phyloP scores from a whole-genome alignment of 2,329 filamentous ascomycete species.

The Hawksworthiomyces lignivorus region DNA sequence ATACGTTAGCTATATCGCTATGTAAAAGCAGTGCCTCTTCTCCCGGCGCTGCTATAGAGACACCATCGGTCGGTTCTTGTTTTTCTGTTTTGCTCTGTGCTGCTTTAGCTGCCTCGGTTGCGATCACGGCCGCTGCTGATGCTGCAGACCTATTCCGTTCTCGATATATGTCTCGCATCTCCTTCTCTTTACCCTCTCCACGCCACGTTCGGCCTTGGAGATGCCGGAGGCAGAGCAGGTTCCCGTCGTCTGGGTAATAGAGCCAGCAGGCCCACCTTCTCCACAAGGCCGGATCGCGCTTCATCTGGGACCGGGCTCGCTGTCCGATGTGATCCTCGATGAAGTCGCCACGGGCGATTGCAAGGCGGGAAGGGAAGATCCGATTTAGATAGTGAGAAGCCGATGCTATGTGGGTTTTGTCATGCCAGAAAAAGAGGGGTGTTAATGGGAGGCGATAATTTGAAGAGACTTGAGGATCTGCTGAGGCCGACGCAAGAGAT shows the following conservation, averaged over 20 bases:
- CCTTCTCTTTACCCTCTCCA: constrained; percentile 27
- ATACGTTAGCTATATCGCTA: no score
- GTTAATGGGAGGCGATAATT: constrained; percentile 37
- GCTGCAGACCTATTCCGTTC: constrained; percentile 9
- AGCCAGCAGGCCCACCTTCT: constrained; percentile 48
- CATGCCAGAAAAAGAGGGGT: constrained; percentile 52
- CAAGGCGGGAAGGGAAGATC: constrained; percentile 42
- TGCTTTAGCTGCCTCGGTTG: no score
- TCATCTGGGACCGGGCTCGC: constrained; percentile 48
- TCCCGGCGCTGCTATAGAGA: no score
- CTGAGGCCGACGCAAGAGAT: not conserved
- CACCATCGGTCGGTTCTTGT: no score
- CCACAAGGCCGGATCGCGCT: constrained; percentile 40
- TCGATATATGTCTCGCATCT: constrained; percentile 11
- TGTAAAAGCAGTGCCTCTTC: no score
- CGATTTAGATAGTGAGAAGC: constrained; percentile 40
- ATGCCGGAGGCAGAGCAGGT: constrained; percentile 38
- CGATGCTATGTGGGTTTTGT: constrained; percentile 47
- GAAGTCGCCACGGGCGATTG: constrained; percentile 44
- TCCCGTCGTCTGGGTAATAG: constrained; percentile 41
- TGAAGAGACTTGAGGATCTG: no score
- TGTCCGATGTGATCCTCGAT: constrained; percentile 51
- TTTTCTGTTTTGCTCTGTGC: no score
- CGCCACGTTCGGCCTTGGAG: constrained; percentile 44
- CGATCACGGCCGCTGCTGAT: constrained; percentile 1